A percentile compares a stretch with the other conserved stretches of the same genome.
phyloP scores from a whole-genome alignment of 2,329 filamentous ascomycete genomes.

The Bipolaris sorokiniana region DNA sequence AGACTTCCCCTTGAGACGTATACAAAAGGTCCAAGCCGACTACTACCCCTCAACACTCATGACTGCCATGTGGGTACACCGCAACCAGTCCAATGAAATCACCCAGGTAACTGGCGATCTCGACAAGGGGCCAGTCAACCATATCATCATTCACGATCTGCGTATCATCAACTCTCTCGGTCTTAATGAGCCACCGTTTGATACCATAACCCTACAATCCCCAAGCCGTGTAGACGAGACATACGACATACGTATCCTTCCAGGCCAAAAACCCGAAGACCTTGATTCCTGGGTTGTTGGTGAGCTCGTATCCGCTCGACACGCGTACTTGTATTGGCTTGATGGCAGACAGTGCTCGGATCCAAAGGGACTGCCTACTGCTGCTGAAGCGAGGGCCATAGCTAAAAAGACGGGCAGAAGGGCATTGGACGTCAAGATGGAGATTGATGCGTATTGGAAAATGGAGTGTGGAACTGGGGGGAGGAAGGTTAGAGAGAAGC shows the following conservation, averaged over 20 bases:
- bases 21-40: conserved; percentile 23
- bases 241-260: conserved; percentile 13
- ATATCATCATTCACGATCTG: conserved; percentile 20
- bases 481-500: conserved; percentile 9
- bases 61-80: conserved; percentile 14
- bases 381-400: conserved; percentile 15
- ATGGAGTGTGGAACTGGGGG: conserved; percentile 19
- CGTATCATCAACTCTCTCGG: conserved; percentile 20
- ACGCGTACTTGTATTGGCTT: conserved; percentile 28
- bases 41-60: conserved; percentile 18
- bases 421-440: conserved; percentile 19
- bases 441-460: conserved; percentile 20
- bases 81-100: background rate
- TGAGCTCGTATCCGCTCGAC: conserved; percentile 19
- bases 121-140: conserved; percentile 21
- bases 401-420: conserved; percentile 12
- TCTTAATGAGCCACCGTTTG: conserved; percentile 10
- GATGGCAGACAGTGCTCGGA: conserved; percentile 14
- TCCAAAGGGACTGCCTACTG: conserved; percentile 12
- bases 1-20: conserved; percentile 16
- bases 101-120: conserved; percentile 22
- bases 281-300: conserved; percentile 17
- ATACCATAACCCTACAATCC: background rate
- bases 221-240: conserved; percentile 14
- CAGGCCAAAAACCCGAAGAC: background rate